Evolutionary conservation across 805 yeast genomes (phyloP).

Genomic region (Spencermartinsiella europaea): DNA sequence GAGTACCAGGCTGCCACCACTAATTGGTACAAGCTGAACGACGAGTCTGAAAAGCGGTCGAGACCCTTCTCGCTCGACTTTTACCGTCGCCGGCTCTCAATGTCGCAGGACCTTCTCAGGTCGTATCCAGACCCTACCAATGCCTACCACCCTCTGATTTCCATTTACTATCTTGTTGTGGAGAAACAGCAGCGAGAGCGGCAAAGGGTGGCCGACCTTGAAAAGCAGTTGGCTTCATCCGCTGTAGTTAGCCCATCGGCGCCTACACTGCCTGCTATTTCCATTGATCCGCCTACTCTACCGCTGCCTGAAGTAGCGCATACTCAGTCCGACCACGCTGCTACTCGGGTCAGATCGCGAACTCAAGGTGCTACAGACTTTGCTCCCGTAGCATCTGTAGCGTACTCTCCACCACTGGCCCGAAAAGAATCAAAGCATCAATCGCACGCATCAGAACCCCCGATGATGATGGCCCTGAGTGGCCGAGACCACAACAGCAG

Average conservation of each 20-base stretch:
- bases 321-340: background rate
- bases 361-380: constrained; percentile 14
- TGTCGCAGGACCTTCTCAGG: background rate
- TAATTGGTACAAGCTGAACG: constrained; percentile 49
- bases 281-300: constrained; percentile 1
- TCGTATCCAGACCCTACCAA: constrained; percentile 62
- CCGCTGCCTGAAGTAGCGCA: constrained; percentile 2
- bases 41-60: background rate
- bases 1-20: constrained; percentile 59
- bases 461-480: constrained; percentile 5
- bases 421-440: background rate
- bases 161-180: constrained; percentile 78
- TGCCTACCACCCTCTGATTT: constrained; percentile 82
- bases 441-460: constrained; percentile 3
- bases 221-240: constrained; percentile 1
- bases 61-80: constrained; percentile 10
- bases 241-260: background rate
- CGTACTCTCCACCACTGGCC: background rate
- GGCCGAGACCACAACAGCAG: constrained; percentile 7
- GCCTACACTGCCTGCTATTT: background rate
- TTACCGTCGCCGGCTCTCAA: constrained; percentile 19
- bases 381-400: background rate
- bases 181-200: constrained; percentile 72
- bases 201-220: background rate
- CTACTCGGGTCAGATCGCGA: constrained; percentile 11